Evolutionary conservation across 106 monocot genomes (phyloP), one percentile per base, ranked within the genome.

Genomic region (Alisma plantagoaquatica): DNA sequence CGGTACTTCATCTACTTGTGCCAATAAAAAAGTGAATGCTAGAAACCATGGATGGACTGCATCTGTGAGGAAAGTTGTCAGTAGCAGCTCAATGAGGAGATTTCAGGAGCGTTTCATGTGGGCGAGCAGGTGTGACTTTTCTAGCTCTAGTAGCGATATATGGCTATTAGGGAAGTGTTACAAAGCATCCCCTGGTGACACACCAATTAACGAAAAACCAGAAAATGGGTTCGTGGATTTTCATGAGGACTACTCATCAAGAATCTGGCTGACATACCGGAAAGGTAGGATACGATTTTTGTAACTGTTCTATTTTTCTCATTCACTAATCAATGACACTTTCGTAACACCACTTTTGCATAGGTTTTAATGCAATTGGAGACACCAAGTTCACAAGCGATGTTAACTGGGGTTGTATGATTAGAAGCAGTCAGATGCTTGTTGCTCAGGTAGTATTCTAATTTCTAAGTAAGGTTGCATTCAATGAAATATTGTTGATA

Each of bases 371-470:
- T 63, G 73, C 69, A 10, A 85, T 89, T 38, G 78, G 51, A 47
- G 85, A 98, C 46, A 59, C 78, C 12, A 77, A 70, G 59, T 70
- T 65, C 16, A 90, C 78, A 26, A 90, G 85, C 75, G 98, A 98
- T 77, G 90, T 89, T 21, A 75, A 78, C 53, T 98, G 98, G 98
- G 98, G 90, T 31, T 98, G 98, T 66, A 98, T 98, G 98, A 90
- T 98, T 24, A 76, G 98, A 79, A 90, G 98, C 75, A 98, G 98
- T 70, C 98, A 98, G 77, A 98, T 98, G 98, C 84, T 98, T 70
- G 81, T 98, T 64, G 85, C 98, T 14, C 98, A 98, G 83, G 92
- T 83, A 63, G 27, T 31, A 10, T n/a, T 45, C 23, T 27, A 11
- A n/a, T 52, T 19, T 21, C 21, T 33, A 24, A 7, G 23, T n/a